Evolutionary conservation across 129 eudicot genomes (phyloP).

Genomic region (Erigeron canadensis): DNA sequence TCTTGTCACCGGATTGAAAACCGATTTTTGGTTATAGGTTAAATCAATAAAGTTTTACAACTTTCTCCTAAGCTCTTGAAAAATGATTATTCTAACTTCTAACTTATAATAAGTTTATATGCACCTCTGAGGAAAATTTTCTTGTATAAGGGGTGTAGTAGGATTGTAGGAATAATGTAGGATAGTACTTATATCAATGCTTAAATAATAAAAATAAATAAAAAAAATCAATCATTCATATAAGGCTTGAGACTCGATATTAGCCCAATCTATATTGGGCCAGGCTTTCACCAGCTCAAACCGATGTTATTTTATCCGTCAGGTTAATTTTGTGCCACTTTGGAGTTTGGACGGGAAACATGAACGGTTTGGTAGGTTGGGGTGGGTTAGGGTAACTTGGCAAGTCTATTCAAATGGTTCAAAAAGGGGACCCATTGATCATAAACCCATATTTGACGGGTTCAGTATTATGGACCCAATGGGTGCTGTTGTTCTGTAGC

Average conservation of each 20-base stretch:
- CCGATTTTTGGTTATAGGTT: too few relatives aligned
- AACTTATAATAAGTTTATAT: too few relatives aligned
- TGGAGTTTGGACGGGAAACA: background rate
- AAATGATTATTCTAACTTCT: too few relatives aligned
- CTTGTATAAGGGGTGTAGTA: too few relatives aligned
- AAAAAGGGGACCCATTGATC: conserved; percentile 25
- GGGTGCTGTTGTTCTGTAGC: conserved; percentile 19
- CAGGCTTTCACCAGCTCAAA: background rate
- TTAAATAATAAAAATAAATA: background rate
- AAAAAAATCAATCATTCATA: background rate
- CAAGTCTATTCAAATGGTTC: conserved; percentile 16
- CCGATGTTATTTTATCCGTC: background rate
- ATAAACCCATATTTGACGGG: conserved; percentile 25
- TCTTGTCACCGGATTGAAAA: too few relatives aligned
- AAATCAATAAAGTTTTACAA: too few relatives aligned
- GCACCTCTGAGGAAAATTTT: too few relatives aligned
- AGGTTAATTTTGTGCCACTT: background rate
- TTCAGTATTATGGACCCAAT: conserved; percentile 34
- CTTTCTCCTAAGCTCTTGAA: too few relatives aligned
- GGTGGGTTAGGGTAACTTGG: conserved; percentile 22
- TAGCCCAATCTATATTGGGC: conserved; percentile 1
- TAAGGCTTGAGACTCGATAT: background rate
- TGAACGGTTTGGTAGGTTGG: background rate
- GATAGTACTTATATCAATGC: too few relatives aligned
- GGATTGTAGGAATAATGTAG: too few relatives aligned